A percentile compares a stretch with the other conserved stretches of the same genome.
Conservation (phyloP, 345 rosid genomes). For the Linum trigynum region DNA sequence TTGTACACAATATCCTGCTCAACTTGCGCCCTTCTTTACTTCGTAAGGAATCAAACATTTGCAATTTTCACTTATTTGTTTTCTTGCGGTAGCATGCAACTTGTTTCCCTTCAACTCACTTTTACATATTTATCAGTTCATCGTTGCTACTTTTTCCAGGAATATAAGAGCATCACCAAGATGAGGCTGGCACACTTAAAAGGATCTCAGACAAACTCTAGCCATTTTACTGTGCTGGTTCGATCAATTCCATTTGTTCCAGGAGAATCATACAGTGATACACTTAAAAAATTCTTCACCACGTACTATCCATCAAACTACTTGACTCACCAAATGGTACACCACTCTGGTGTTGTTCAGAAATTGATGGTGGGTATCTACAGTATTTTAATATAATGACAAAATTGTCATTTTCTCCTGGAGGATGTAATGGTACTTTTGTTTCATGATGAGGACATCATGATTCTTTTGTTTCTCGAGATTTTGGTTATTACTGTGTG, state of each 20-base stretch:
- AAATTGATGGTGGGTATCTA: conserved; percentile 57
- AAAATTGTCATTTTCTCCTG: too few relatives aligned
- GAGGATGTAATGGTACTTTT: too few relatives aligned
- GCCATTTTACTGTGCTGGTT: conserved; percentile 79
- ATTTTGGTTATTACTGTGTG: too few relatives aligned
- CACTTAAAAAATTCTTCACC: conserved; percentile 54
- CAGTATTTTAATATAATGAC: background rate
- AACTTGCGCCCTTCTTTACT: conserved; percentile 73
- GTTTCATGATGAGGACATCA: too few relatives aligned
- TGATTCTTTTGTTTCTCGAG: too few relatives aligned
- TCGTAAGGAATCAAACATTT: conserved; percentile 46
- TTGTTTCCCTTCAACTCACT: background rate
- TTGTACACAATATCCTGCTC: conserved; percentile 62
- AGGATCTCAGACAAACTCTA: conserved; percentile 46
- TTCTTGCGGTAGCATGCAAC: too few relatives aligned
- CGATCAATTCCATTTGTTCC: conserved; percentile 72
- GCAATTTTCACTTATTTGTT: background rate
- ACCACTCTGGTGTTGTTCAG: conserved; percentile 46
- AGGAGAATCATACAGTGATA: conserved; percentile 56
- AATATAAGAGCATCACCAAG: conserved; percentile 58
- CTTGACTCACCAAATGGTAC: conserved; percentile 80
- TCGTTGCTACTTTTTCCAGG: conserved; percentile 30
- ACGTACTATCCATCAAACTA: conserved; percentile 67
- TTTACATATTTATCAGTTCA: conserved; percentile 8
- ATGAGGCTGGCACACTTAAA: conserved; percentile 62